Percentiles rank a stretch among this genome's conserved stretches.
Evolutionary conservation across 2,329 filamentous ascomycete genomes (phyloP).

Genomic region (Mycosphaerella arachidis): DNA sequence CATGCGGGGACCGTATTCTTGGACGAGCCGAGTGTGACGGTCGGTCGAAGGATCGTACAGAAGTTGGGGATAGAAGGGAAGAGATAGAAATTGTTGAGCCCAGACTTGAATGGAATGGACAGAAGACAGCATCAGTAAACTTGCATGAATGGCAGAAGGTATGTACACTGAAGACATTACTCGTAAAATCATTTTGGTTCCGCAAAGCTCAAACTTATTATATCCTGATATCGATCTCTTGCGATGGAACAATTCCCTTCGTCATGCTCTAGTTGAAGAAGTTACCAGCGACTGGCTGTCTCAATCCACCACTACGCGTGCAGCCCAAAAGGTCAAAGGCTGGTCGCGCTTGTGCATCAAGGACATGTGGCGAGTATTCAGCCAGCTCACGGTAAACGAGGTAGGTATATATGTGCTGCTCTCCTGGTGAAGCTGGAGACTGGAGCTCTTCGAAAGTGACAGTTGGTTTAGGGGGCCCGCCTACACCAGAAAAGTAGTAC

Average conservation of each 20-base stretch:
- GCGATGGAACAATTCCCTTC: not conserved
- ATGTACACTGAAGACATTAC: not conserved
- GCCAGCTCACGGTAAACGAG: slow-evolving; percentile 11
- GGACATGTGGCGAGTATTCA: slow-evolving; percentile 4
- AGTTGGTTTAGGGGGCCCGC: not conserved
- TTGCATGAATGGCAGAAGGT: not conserved
- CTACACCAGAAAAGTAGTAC: slow-evolving; percentile 12
- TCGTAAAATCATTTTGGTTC: not conserved
- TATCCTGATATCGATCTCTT: not conserved
- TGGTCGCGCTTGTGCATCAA: slow-evolving; percentile 6
- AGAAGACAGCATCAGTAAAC: not conserved
- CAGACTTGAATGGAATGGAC: not conserved
- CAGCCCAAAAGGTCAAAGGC: slow-evolving; percentile 12
- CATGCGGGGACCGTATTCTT: slow-evolving; percentile 55
- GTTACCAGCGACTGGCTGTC: slow-evolving; percentile 4
- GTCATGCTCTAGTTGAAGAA: slow-evolving; percentile 2
- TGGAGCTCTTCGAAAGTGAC: slow-evolving; percentile 9
- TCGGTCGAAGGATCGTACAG: slow-evolving; percentile 53
- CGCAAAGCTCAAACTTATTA: not conserved
- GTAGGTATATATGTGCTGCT: slow-evolving; percentile 12
- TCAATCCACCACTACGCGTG: not conserved
- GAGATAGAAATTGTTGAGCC: not conserved
- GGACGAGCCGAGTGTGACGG: slow-evolving; percentile 53
- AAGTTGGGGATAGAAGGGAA: slow-evolving; percentile 14
- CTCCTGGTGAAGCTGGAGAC: slow-evolving; percentile 2